These are phyloP conservation scores for Aspergillus sp. DNA, from an alignment of 2,329 filamentous ascomycete genomes.

Conservation along the genomic window DNA sequence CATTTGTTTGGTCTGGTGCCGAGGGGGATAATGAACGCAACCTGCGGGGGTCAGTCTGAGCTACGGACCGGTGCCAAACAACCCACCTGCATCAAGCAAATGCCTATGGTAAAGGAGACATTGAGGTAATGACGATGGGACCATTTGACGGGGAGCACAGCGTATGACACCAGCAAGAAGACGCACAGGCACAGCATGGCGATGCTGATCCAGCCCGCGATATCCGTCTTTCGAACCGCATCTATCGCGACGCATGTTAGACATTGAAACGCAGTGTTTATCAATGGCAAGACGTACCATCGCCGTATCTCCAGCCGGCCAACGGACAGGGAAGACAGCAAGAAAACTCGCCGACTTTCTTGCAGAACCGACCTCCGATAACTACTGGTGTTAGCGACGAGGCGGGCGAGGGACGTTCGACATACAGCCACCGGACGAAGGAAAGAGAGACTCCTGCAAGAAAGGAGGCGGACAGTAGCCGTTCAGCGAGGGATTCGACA, in stretches of 20 bases:
- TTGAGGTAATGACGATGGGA: conserved; percentile 90
- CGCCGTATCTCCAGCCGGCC: conserved; percentile 62
- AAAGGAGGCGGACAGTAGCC: conserved; percentile 62
- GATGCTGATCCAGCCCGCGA: conserved; percentile 77
- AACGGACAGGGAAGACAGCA: conserved; percentile 91
- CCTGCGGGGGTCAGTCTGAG: conserved; percentile 37
- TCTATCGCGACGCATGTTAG: conserved; percentile 21
- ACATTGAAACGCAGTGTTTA: neutral
- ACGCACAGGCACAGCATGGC: conserved; percentile 60
- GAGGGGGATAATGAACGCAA: conserved; percentile 85
- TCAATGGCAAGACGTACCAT: conserved; percentile 33
- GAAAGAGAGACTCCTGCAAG: conserved; percentile 54
- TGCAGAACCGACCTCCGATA: conserved; percentile 53
- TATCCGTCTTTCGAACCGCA: conserved; percentile 49
- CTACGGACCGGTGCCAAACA: neutral
- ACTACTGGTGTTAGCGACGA: conserved; percentile 33
- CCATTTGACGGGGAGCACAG: conserved; percentile 71
- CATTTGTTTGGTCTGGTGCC: conserved; percentile 72
- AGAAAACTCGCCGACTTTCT: conserved; percentile 41
- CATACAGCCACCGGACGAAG: conserved; percentile 57
- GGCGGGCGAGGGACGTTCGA: neutral
- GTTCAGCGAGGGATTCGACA: conserved; percentile 12
- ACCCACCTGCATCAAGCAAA: conserved; percentile 69
- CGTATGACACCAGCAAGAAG: conserved; percentile 72
- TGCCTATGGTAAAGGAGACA: conserved; percentile 68